Evolutionary conservation across 140 eudicot genomes (phyloP).

Genomic region (Senecio squalidus): DNA sequence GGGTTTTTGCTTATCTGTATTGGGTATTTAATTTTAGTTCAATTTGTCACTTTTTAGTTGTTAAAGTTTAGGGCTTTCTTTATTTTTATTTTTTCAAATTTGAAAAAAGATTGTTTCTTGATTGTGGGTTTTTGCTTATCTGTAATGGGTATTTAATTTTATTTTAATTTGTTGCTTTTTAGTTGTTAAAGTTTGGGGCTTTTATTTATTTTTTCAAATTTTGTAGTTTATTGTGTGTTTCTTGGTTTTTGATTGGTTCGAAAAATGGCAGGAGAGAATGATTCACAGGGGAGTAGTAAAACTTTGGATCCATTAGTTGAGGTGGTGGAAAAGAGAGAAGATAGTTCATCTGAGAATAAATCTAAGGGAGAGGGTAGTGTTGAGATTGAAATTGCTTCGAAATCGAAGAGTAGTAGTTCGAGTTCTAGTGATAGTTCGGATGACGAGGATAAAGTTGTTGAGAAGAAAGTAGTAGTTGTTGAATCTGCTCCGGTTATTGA

Average conservation of each 20-base stretch:
- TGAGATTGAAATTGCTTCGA: slow-evolving; percentile 35
- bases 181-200: not conserved
- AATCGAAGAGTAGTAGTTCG: slow-evolving; percentile 35
- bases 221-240: not conserved
- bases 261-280: slow-evolving; percentile 52
- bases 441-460: slow-evolving; percentile 44
- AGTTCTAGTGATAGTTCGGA: slow-evolving; percentile 55
- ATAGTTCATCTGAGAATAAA: slow-evolving; percentile 22
- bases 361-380: slow-evolving; percentile 17
- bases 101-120: slow-evolving; percentile 12
- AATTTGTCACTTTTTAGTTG: not conserved
- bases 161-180: not conserved
- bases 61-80: slow-evolving; percentile 14
- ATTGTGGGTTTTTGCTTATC: slow-evolving; percentile 34
- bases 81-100: slow-evolving; percentile 1
- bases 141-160: slow-evolving; percentile 12
- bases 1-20: slow-evolving; percentile 35
- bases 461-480: slow-evolving; percentile 31
- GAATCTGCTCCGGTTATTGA: slow-evolving; percentile 27
- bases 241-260: slow-evolving; percentile 24
- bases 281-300: slow-evolving; percentile 36
- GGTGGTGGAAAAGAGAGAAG: slow-evolving; percentile 27
- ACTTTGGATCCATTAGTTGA: slow-evolving; percentile 37
- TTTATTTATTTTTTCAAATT: slow-evolving; percentile 2
- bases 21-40: not conserved